Conservation (phyloP, 495 filamentous ascomycete genomes). For the Melanomma pulvis-pyrius region DNA sequence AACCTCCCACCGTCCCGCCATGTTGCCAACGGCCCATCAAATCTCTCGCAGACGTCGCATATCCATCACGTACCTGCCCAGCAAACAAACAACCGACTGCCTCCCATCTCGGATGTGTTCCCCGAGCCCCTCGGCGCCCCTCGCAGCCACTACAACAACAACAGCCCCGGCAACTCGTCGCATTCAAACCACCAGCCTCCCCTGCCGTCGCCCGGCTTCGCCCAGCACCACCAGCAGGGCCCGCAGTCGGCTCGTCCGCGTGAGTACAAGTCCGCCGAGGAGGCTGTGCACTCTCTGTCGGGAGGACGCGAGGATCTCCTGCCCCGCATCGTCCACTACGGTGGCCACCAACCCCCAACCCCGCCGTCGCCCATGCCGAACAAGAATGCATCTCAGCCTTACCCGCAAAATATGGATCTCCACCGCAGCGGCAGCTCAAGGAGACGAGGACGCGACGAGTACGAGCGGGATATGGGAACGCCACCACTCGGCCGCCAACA, state of each 20-base stretch:
- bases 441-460: conserved; percentile 80
- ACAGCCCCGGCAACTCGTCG: conserved; percentile 61
- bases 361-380: conserved; percentile 76
- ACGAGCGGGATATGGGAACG: conserved; percentile 79
- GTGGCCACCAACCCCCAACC: conserved; percentile 85
- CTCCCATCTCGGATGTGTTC: conserved; percentile 94
- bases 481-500: conserved; percentile 65
- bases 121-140: conserved; percentile 74
- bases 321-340: conserved; percentile 93
- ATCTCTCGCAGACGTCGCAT: conserved; percentile 82
- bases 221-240: conserved; percentile 50
- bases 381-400: conserved; percentile 22
- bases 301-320: conserved; percentile 89
- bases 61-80: conserved; percentile 88
- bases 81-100: conserved; percentile 89
- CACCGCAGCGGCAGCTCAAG: conserved; percentile 57
- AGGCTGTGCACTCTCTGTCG: conserved; percentile 85
- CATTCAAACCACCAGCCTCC: conserved; percentile 69
- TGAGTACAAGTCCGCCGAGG: conserved; percentile 94
- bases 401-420: conserved; percentile 42
- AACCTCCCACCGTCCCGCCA: conserved; percentile 81
- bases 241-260: conserved; percentile 59
- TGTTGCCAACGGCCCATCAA: conserved; percentile 80
- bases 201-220: conserved; percentile 76
- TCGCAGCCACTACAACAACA: conserved; percentile 48